A percentile compares a stretch with the other conserved stretches of the same genome.
These are phyloP conservation scores for Dothiorella sarmentorum DNA, from an alignment of 2,329 filamentous ascomycete species.

Conservation along the genomic window DNA sequence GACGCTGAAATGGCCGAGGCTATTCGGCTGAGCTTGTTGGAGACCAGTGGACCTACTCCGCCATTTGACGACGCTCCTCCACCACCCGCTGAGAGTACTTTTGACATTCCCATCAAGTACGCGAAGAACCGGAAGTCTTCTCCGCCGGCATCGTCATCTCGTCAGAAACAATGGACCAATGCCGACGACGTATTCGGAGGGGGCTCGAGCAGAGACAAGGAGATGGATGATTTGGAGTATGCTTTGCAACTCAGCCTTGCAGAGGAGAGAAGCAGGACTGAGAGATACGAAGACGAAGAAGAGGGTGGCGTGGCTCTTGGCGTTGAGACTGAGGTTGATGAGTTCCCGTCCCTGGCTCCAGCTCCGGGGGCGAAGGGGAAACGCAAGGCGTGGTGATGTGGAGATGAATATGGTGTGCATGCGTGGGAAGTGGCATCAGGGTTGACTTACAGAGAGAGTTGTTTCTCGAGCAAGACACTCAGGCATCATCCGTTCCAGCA, in stretches of 20 bases:
- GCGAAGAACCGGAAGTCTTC: conserved; percentile 34
- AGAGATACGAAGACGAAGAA: conserved; percentile 17
- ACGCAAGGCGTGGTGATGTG: conserved; percentile 14
- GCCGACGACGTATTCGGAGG: conserved; percentile 34
- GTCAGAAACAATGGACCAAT: conserved; percentile 22
- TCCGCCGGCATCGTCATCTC: conserved; percentile 19
- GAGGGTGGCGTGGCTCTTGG: background rate
- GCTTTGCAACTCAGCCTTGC: conserved; percentile 61
- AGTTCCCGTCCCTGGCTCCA: conserved; percentile 15
- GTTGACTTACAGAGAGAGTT: background rate
- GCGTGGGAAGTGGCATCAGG: no score
- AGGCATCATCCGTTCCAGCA: background rate
- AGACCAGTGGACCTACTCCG: conserved; percentile 17
- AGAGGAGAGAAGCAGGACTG: conserved; percentile 52
- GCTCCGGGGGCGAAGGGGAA: conserved; percentile 10
- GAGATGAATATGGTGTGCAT: no score
- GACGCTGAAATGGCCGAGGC: conserved; percentile 62
- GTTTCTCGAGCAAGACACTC: background rate
- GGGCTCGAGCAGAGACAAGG: conserved; percentile 38
- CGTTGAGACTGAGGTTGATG: background rate
- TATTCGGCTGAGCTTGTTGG: conserved; percentile 51
- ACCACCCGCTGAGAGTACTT: conserved; percentile 22
- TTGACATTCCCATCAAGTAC: conserved; percentile 47
- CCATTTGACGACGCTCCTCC: background rate
- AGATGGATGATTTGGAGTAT: conserved; percentile 58